Conservation (phyloP, 139 green algal genomes). For the Closterium sp. region DNA sequence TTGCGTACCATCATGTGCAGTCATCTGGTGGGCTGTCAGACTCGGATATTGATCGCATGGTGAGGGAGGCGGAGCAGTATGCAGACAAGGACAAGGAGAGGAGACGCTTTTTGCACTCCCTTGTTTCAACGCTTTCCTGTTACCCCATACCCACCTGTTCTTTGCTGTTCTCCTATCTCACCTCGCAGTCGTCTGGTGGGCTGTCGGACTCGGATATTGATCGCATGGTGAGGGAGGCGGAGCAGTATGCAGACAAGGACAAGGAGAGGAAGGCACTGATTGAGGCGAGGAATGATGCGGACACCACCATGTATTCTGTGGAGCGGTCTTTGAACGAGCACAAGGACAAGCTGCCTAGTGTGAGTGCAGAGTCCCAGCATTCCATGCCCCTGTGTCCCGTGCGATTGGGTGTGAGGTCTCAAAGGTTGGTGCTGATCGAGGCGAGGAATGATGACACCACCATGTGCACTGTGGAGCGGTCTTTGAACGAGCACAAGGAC, state of each 20-base stretch:
- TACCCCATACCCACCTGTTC: too few relatives aligned
- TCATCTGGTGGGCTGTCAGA: slow-evolving; percentile 81
- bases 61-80: slow-evolving; percentile 82
- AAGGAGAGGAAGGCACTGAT: slow-evolving; percentile 92
- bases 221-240: slow-evolving; percentile 90
- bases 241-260: slow-evolving; percentile 79
- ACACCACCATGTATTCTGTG: slow-evolving; percentile 50
- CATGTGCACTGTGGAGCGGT: slow-evolving; percentile 73
- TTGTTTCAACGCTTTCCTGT: slow-evolving; percentile 57
- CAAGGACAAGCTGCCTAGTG: slow-evolving; percentile 75
- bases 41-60: slow-evolving; percentile 93
- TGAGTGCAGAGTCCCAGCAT: background rate
- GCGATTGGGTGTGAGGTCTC: too few relatives aligned
- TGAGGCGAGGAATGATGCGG: slow-evolving; percentile 61
- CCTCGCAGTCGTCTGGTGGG: slow-evolving; percentile 66
- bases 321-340: slow-evolving; percentile 92
- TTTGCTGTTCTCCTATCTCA: background rate
- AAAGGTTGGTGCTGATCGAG: too few relatives aligned
- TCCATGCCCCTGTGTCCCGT: too few relatives aligned
- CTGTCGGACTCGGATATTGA: slow-evolving; percentile 91
- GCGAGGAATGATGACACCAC: slow-evolving; percentile 28
- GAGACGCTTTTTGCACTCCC: slow-evolving; percentile 61
- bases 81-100: slow-evolving; percentile 83
- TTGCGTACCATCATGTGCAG: slow-evolving; percentile 7
- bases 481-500: slow-evolving; percentile 89